Evolutionary conservation across 1,139 yeast genomes (phyloP).

Genomic region (Yamadazyma oceani): DNA sequence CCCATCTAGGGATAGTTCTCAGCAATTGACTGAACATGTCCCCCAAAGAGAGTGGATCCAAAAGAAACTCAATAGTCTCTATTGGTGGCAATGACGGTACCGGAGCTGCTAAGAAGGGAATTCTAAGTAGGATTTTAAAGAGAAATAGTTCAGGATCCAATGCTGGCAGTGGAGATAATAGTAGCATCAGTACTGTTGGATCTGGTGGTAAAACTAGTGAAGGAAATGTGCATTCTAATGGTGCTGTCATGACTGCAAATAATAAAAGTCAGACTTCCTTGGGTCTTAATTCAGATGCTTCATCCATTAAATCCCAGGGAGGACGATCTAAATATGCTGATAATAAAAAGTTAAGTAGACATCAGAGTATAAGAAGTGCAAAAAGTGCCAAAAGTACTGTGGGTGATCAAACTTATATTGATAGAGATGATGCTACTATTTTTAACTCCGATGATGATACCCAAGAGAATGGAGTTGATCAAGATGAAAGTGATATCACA

Average conservation of each 20-base stretch:
- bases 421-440: constrained; percentile 13
- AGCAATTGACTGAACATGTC: too few relatives aligned
- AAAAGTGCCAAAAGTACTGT: constrained; percentile 1
- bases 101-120: constrained; percentile 11
- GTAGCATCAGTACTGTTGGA: too few relatives aligned
- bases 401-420: constrained; percentile 2
- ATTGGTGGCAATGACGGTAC: background rate
- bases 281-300: background rate
- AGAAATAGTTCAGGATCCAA: constrained; percentile 5
- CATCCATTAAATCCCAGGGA: background rate
- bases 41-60: too few relatives aligned
- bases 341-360: background rate
- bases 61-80: background rate
- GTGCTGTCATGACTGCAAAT: too few relatives aligned
- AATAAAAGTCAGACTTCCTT: too few relatives aligned
- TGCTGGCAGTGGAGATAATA: constrained; percentile 1
- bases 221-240: too few relatives aligned
- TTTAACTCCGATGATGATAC: constrained; percentile 14
- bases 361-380: constrained; percentile 1
- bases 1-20: too few relatives aligned
- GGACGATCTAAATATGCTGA: background rate
- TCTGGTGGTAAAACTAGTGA: too few relatives aligned
- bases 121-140: constrained; percentile 19
- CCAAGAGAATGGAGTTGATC: constrained; percentile 7
- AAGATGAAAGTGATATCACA: constrained; percentile 1